phyloP scores from a whole-genome alignment of 148 eudicot species.

The Polygonum maritimum region DNA sequence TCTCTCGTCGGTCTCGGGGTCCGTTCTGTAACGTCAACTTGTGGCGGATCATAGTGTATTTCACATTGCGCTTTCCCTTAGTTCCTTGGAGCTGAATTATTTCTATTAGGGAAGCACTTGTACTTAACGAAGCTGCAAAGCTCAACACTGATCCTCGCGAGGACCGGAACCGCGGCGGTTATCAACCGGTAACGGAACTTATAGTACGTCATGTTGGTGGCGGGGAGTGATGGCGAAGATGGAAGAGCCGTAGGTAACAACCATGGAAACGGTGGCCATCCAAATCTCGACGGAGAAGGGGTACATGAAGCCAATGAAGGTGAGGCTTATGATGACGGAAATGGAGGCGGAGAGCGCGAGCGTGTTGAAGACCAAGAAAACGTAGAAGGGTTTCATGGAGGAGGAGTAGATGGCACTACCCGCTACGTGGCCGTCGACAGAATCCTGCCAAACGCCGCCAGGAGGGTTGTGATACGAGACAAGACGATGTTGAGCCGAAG shows the following conservation, averaged over 20 bases:
- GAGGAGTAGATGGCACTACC: constrained; percentile 2
- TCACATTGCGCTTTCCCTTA: too few species aligned
- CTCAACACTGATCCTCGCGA: background rate
- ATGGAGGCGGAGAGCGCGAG: constrained; percentile 11
- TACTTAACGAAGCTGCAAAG: background rate
- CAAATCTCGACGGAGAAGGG: background rate
- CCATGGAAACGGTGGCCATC: constrained; percentile 1
- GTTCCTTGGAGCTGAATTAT: too few species aligned
- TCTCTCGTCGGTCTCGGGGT: too few species aligned
- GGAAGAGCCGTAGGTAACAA: background rate
- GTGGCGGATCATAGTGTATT: too few species aligned
- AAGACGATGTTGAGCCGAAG: too few species aligned
- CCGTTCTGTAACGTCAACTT: too few species aligned
- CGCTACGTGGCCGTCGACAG: too few species aligned
- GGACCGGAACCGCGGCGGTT: background rate
- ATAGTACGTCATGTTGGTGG: background rate
- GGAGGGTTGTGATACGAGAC: constrained; percentile 17
- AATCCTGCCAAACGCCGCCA: constrained; percentile 27
- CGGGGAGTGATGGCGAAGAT: background rate
- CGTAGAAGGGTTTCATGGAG: background rate
- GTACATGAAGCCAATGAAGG: constrained; percentile 7
- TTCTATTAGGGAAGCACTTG: background rate
- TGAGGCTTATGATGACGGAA: constrained; percentile 16
- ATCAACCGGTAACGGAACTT: background rate
- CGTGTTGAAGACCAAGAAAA: background rate